phyloP scores from a whole-genome alignment of 345 rosid species.

The Gossypium arboreum region DNA sequence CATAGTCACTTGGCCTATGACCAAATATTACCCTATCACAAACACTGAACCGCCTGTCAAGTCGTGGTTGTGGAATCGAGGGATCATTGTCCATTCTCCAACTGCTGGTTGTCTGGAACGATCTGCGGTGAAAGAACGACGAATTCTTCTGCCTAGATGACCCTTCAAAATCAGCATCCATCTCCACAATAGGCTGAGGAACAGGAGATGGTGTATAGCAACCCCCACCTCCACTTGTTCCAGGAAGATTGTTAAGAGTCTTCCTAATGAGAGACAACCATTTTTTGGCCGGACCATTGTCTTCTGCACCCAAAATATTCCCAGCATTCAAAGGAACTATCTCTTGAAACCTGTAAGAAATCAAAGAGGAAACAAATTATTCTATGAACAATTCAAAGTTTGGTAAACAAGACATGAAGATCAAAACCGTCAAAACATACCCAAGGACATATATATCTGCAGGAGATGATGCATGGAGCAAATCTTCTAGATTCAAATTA shows the following conservation, averaged over 20 bases:
- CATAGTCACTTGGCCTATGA: conserved; percentile 47
- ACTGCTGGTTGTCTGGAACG: conserved; percentile 82
- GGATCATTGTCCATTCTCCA: conserved; percentile 85
- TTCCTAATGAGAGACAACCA: conserved; percentile 80
- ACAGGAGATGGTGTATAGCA: conserved; percentile 87
- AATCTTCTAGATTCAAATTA: conserved; percentile 84
- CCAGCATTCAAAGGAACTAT: conserved; percentile 98
- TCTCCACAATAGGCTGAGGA: conserved; percentile 84
- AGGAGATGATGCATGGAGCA: conserved; percentile 92
- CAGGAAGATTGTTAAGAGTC: conserved; percentile 85
- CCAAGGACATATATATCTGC: conserved; percentile 97
- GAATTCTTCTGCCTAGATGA: conserved; percentile 83
- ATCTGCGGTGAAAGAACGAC: conserved; percentile 77
- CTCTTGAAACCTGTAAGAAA: conserved; percentile 77
- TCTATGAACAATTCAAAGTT: conserved; percentile 10
- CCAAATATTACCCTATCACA: conserved; percentile 87
- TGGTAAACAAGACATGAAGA: conserved; percentile 14
- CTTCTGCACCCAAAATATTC: conserved; percentile 94
- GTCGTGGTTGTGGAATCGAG: conserved; percentile 56
- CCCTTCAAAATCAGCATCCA: conserved; percentile 92
- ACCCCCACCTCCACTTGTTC: conserved; percentile 64
- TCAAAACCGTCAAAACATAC: conserved; percentile 33
- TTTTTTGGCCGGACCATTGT: conserved; percentile 96
- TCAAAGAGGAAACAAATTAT: neutral
- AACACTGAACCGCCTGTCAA: conserved; percentile 83